These are phyloP conservation scores for Houttuynia cordata DNA, from an alignment of 164 flowering plant species.

Conservation along the genomic window DNA sequence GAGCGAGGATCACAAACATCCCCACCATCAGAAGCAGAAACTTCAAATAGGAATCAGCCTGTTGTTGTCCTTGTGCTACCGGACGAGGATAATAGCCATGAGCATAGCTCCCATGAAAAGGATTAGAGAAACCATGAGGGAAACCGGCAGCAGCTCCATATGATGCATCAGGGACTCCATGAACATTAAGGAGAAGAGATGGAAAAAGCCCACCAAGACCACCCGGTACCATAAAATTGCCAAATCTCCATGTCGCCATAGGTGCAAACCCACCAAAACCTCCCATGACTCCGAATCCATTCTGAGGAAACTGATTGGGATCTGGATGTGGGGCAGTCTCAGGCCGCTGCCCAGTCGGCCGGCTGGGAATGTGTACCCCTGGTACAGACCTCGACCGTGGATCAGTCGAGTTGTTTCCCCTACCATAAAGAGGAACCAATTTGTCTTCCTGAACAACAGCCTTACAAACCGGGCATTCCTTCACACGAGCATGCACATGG, in stretches of 20 bases:
- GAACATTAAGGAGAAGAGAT: slow-evolving; percentile 42
- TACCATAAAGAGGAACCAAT: slow-evolving; percentile 68
- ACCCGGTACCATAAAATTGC: slow-evolving; percentile 45
- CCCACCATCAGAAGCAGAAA: slow-evolving; percentile 33
- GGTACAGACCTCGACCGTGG: slow-evolving; percentile 59
- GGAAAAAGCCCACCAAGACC: slow-evolving; percentile 60
- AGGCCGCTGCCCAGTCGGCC: slow-evolving; percentile 69
- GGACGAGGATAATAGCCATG: slow-evolving; percentile 32
- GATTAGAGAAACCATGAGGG: slow-evolving; percentile 36
- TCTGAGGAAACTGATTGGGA: slow-evolving; percentile 22
- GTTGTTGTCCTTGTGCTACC: slow-evolving; percentile 35
- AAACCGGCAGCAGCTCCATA: slow-evolving; percentile 49
- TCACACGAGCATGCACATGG: slow-evolving; percentile 46
- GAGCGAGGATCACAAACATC: slow-evolving; percentile 35
- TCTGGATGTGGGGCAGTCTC: slow-evolving; percentile 51
- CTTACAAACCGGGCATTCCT: slow-evolving; percentile 76
- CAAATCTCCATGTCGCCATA: slow-evolving; percentile 38
- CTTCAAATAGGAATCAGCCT: slow-evolving; percentile 34
- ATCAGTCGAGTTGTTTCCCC: slow-evolving; percentile 47
- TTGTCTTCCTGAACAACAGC: slow-evolving; percentile 61
- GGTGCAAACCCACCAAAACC: slow-evolving; percentile 35
- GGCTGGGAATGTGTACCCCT: slow-evolving; percentile 45
- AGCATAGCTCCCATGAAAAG: slow-evolving; percentile 45
- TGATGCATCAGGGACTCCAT: slow-evolving; percentile 50
- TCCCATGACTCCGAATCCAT: slow-evolving; percentile 50